A percentile compares a stretch with the other conserved stretches of the same genome.
Evolutionary conservation across 306 rosid genomes (phyloP).

Genomic region (Cicer yamashitae): DNA sequence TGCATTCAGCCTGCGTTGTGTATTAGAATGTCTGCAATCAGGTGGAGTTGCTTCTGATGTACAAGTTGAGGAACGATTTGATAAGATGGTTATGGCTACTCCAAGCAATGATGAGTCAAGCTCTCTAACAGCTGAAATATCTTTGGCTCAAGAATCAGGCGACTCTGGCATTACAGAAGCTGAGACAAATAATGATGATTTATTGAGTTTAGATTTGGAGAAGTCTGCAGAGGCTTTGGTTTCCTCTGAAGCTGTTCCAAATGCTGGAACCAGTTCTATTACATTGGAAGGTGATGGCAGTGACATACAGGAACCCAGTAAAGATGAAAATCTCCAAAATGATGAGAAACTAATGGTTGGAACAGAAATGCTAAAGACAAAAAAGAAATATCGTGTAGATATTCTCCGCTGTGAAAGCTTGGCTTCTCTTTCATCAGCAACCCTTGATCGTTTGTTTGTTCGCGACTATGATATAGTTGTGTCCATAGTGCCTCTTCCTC

Average conservation of each 20-base stretch:
- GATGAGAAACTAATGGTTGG: slow-evolving; percentile 58
- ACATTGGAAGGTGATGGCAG: slow-evolving; percentile 48
- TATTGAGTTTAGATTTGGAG: slow-evolving; percentile 47
- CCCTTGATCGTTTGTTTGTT: slow-evolving; percentile 83
- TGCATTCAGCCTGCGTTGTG: slow-evolving; percentile 94
- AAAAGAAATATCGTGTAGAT: slow-evolving; percentile 86
- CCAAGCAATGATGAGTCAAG: slow-evolving; percentile 54
- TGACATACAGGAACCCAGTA: slow-evolving; percentile 48
- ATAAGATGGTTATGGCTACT: slow-evolving; percentile 51
- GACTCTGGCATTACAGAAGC: slow-evolving; percentile 44
- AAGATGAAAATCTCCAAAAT: slow-evolving; percentile 48
- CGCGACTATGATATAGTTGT: slow-evolving; percentile 95
- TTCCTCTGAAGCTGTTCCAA: slow-evolving; percentile 54
- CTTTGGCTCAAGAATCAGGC: slow-evolving; percentile 55
- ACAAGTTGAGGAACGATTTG: slow-evolving; percentile 56
- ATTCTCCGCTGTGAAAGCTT: slow-evolving; percentile 97
- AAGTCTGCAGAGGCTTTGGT: slow-evolving; percentile 50
- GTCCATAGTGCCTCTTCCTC: slow-evolving; percentile 97
- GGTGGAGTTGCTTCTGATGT: slow-evolving; percentile 76
- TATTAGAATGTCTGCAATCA: slow-evolving; percentile 86
- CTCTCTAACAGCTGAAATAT: slow-evolving; percentile 55
- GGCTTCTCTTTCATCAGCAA: slow-evolving; percentile 93
- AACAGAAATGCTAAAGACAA: slow-evolving; percentile 57
- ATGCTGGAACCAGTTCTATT: slow-evolving; percentile 52
- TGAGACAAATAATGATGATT: slow-evolving; percentile 47